phyloP scores from a whole-genome alignment of 2,329 filamentous ascomycete species.

The Ophiostoma himal-ulmi region DNA sequence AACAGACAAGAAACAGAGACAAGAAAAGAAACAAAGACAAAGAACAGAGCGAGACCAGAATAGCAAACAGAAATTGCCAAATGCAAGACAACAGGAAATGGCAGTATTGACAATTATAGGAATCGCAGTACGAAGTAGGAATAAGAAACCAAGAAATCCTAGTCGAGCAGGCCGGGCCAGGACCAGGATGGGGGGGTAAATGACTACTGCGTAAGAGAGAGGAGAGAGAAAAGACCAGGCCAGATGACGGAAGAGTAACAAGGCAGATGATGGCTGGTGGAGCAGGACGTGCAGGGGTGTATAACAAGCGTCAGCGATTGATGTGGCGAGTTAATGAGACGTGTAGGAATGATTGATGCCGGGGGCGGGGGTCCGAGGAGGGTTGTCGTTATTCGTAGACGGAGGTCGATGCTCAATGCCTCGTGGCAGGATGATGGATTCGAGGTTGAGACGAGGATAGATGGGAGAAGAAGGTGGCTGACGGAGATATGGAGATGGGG shows the following conservation, averaged over 20 bases:
- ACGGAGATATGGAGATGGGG: background rate
- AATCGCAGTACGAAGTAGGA: background rate
- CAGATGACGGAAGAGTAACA: constrained; percentile 10
- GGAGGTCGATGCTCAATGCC: background rate
- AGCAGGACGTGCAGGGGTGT: constrained; percentile 2
- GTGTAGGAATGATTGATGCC: background rate
- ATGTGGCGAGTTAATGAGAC: background rate
- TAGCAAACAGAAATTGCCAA: background rate
- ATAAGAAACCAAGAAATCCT: background rate
- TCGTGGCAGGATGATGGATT: background rate
- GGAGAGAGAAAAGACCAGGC: background rate
- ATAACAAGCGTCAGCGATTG: background rate
- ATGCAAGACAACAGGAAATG: background rate
- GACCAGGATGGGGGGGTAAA: too few species aligned
- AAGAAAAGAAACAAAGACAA: background rate
- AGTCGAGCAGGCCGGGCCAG: background rate
- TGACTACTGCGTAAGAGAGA: background rate
- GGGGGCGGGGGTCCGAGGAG: background rate
- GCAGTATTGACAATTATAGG: background rate
- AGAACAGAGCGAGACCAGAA: background rate
- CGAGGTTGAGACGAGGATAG: background rate
- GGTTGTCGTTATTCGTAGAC: background rate
- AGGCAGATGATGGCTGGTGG: constrained; percentile 7
- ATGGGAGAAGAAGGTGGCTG: background rate
- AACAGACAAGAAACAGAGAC: background rate